Evolutionary conservation across 225 moss, liverwort and hornwort genomes (phyloP).

Genomic region (Ulota crispa): DNA sequence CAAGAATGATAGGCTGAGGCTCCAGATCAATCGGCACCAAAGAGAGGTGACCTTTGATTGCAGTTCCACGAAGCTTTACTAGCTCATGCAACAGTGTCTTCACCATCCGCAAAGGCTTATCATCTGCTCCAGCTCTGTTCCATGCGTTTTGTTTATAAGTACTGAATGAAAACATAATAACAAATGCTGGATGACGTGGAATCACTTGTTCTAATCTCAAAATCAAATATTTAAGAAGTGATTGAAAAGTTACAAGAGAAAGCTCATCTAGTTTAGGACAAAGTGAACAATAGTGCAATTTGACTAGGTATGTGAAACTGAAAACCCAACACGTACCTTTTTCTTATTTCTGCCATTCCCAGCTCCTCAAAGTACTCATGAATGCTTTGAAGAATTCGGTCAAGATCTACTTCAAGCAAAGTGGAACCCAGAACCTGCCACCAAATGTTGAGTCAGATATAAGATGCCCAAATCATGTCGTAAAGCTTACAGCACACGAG

Average conservation of each 20-base stretch:
- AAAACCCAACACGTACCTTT: constrained; percentile 39
- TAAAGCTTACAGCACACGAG: background rate
- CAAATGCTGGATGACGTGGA: background rate
- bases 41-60: constrained; percentile 93
- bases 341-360: constrained; percentile 94
- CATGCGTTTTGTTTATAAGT: background rate
- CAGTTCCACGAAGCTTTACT: constrained; percentile 93
- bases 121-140: constrained; percentile 95
- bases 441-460: background rate
- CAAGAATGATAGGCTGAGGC: constrained; percentile 96
- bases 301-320: background rate
- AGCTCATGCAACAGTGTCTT: constrained; percentile 96
- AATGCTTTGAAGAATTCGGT: constrained; percentile 91
- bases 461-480: background rate
- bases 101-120: constrained; percentile 97
- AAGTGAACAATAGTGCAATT: background rate
- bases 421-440: constrained; percentile 86
- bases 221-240: background rate
- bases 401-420: constrained; percentile 91
- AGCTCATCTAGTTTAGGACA: background rate
- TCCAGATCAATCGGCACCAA: constrained; percentile 97
- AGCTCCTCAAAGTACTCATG: constrained; percentile 95
- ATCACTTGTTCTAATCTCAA: background rate
- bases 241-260: background rate
- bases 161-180: background rate